phyloP scores from a whole-genome alignment of 805 yeast genomes.

The Scheffersomyces ergatensis region DNA sequence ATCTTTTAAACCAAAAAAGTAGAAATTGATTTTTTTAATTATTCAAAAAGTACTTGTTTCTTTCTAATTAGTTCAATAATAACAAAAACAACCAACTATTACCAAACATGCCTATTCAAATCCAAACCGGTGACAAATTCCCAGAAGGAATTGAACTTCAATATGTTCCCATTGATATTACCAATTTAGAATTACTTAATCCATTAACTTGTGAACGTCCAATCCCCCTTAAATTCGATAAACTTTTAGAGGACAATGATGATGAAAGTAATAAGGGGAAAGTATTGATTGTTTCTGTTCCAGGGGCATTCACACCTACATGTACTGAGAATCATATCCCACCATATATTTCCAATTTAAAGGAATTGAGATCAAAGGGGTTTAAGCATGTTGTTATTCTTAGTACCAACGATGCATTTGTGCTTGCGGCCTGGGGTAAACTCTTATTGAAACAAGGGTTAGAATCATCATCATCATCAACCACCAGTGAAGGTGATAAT shows the following conservation, averaged over 20 bases:
- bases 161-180: constrained; percentile 36
- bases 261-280: too few relatives aligned
- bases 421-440: constrained; percentile 44
- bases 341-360: constrained; percentile 29
- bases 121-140: constrained; percentile 25
- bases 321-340: constrained; percentile 46
- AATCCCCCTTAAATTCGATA: constrained; percentile 29
- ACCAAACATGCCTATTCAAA: background rate
- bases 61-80: background rate
- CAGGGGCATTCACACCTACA: constrained; percentile 45
- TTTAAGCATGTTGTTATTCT: constrained; percentile 32
- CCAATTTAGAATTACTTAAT: constrained; percentile 18
- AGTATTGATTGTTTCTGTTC: constrained; percentile 37
- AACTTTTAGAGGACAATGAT: constrained; percentile 13
- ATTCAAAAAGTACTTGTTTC: background rate
- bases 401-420: constrained; percentile 43
- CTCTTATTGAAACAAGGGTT: constrained; percentile 27
- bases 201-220: constrained; percentile 37
- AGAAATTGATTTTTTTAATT: too few relatives aligned
- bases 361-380: constrained; percentile 21
- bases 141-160: constrained; percentile 33
- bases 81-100: background rate
- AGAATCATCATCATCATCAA: constrained; percentile 1
- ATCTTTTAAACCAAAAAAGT: too few relatives aligned
- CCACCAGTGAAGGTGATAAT: constrained; percentile 10